Evolutionary conservation across 75 land plant genomes (phyloP), one percentile per base, ranked within the genome.

Genomic region (Pseudotsuga menziesii): DNA sequence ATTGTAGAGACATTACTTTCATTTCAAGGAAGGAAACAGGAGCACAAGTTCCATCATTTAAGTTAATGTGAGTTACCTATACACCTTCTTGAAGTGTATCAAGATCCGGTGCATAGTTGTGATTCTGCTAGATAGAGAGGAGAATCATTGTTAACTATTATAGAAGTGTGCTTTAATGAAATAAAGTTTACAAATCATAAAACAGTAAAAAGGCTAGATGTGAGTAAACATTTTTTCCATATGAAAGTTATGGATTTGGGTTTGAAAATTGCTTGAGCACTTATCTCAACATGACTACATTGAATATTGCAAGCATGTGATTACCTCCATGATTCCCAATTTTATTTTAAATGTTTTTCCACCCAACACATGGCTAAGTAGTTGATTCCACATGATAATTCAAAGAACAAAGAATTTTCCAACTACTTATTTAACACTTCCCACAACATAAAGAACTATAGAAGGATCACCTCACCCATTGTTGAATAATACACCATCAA

Each of bases 241-340:
- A 35, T 66, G 6, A 17, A 66, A 17, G 39, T 27, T 35, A 0
- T 17, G 14, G 36, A 66, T 66, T 66, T 4, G 13, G 41, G 70
- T 32, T 20, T 61, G 58, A 41, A 25, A 25, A 25, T 48, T 35
- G 91, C 98, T 94, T 96, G 98, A 67, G 98, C 86, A 83, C 98
- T 96, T 16, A 96, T 96, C 57, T 90, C 98, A 32, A 96, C 96
- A 60, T 88, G 82, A 12, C 91, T 92, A 79, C 70, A 88, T 23
- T 77, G 82, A 57, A 91, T 80, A 80, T 93, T 81, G 11, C 90
- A n/a, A n/a, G 85, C 61, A 96, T 94, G 17, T 97, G 98, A 82
- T 96, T 97, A 83, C 98, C 98, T 39, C 98, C 98, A 81, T 93
- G 97, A 78, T 96, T 96, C 72, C 98, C 98, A 96, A 96, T 80